Evolutionary conservation across 176 grass and related monocot species (phyloP).

Genomic region (Pontederia paniculata): DNA sequence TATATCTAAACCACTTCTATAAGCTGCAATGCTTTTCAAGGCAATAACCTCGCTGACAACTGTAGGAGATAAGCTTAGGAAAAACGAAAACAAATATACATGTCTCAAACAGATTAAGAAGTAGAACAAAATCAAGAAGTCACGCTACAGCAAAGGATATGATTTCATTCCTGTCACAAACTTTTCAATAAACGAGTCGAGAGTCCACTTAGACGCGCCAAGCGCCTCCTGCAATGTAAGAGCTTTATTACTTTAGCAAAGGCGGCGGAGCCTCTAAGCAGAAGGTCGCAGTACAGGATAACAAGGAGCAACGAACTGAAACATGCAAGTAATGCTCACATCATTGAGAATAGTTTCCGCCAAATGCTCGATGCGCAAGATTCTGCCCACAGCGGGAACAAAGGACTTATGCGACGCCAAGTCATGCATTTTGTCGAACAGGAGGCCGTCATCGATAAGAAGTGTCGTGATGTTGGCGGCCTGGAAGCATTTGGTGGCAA

Average conservation of each 20-base stretch:
- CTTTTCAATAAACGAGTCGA: slow-evolving; percentile 69
- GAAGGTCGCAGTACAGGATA: neutral
- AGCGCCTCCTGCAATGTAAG: slow-evolving; percentile 47
- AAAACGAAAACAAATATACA: slow-evolving; percentile 17
- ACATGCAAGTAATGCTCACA: slow-evolving; percentile 37
- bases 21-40: slow-evolving; percentile 89
- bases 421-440: slow-evolving; percentile 69
- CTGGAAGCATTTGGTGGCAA: slow-evolving; percentile 61
- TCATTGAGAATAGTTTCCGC: slow-evolving; percentile 88
- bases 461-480: slow-evolving; percentile 70
- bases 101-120: neutral
- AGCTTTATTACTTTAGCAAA: neutral
- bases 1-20: slow-evolving; percentile 83
- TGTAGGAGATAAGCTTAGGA: slow-evolving; percentile 49
- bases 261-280: neutral
- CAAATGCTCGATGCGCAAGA: slow-evolving; percentile 69
- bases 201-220: slow-evolving; percentile 54
- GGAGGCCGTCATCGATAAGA: slow-evolving; percentile 67
- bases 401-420: slow-evolving; percentile 58
- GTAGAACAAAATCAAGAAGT: slow-evolving; percentile 11
- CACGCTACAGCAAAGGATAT: slow-evolving; percentile 55
- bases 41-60: slow-evolving; percentile 60
- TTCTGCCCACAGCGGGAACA: slow-evolving; percentile 55
- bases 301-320: neutral
- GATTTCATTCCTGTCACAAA: slow-evolving; percentile 65